Conservation (phyloP, 371 early-diverging fungal genomes). For the Syncephalastrum racemosum region DNA sequence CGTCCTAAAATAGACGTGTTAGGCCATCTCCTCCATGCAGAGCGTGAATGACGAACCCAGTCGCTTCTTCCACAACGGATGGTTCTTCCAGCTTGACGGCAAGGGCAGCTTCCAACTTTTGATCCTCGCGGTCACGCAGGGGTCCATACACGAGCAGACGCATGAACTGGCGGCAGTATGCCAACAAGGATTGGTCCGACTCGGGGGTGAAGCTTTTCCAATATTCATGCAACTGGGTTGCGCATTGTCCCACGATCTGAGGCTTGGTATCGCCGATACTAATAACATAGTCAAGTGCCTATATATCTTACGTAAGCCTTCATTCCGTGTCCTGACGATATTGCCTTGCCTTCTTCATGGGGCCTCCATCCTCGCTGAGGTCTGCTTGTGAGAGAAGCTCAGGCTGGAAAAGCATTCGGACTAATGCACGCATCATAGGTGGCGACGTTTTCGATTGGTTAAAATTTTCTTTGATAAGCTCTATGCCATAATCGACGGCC, state of each 20-base stretch:
- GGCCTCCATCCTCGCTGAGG: conserved; percentile 38
- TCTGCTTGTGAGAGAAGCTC: conserved; percentile 23
- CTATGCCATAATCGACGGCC: conserved; percentile 33
- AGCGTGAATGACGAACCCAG: conserved; percentile 27
- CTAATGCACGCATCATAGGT: conserved; percentile 30
- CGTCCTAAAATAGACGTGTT: conserved; percentile 24
- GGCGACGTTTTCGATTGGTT: conserved; percentile 39
- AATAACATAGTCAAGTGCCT: conserved; percentile 33
- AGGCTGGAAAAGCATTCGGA: conserved; percentile 40
- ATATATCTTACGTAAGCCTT: not conserved
- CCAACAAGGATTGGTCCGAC: conserved; percentile 35
- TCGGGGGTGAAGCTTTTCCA: conserved; percentile 34
- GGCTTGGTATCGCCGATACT: conserved; percentile 40
- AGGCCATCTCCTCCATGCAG: not conserved
- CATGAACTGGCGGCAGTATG: conserved; percentile 38
- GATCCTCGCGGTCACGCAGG: conserved; percentile 53
- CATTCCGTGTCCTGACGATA: too few species aligned
- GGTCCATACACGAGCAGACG: conserved; percentile 56
- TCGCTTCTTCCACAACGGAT: conserved; percentile 25
- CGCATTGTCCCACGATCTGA: conserved; percentile 32
- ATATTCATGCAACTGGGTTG: conserved; percentile 28
- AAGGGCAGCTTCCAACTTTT: conserved; percentile 55
- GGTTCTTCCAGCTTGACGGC: conserved; percentile 36
- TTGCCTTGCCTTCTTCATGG: conserved; percentile 33
- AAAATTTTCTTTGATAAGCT: conserved; percentile 37